Percentiles rank a stretch among this genome's conserved stretches.
These are phyloP conservation scores for Fagopyrum esculentum DNA, from an alignment of 148 eudicot genomes.

Conservation along the genomic window DNA sequence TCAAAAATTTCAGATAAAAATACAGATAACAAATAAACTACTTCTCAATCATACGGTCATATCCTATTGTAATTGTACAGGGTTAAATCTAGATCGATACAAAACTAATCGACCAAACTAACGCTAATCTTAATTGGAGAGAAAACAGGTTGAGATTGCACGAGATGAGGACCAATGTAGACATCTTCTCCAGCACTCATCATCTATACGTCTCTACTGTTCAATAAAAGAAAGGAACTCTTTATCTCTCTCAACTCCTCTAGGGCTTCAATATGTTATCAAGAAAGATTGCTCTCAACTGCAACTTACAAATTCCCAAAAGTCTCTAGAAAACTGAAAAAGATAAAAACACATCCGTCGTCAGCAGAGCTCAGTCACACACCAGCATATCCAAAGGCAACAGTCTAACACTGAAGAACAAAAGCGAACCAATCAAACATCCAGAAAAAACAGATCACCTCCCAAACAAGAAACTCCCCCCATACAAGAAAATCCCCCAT, in stretches of 20 bases:
- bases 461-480: neutral
- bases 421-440: neutral
- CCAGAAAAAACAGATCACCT: conserved; percentile 8
- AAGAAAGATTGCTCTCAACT: conserved; percentile 2
- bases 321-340: conserved; percentile 3
- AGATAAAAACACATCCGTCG: conserved; percentile 2
- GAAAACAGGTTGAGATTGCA: conserved; percentile 5
- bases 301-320: neutral
- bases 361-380: conserved; percentile 8
- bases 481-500: neutral
- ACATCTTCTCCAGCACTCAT: conserved; percentile 15
- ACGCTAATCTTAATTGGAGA: neutral
- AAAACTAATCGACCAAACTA: neutral
- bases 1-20: neutral
- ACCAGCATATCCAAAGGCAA: conserved; percentile 12
- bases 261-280: conserved; percentile 1
- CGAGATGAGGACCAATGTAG: conserved; percentile 5
- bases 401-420: conserved; percentile 5
- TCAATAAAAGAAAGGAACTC: neutral
- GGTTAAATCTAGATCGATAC: neutral
- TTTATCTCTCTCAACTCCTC: neutral
- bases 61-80: no score
- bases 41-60: neutral
- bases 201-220: neutral
- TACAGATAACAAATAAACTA: neutral